phyloP scores from a whole-genome alignment of 2,329 filamentous ascomycete species.

The Sclerotinia borealis region DNA sequence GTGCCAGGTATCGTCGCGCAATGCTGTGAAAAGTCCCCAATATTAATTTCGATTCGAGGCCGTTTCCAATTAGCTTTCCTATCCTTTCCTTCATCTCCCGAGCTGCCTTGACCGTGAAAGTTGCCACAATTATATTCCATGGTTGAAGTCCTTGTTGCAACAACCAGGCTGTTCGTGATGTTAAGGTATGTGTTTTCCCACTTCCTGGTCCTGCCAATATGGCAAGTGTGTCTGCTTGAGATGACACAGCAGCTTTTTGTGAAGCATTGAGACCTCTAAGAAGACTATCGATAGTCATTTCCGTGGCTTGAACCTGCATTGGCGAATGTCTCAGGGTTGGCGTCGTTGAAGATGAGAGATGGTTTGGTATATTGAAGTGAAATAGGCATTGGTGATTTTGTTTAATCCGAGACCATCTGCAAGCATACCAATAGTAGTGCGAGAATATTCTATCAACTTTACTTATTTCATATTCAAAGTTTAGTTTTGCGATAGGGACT shows the following conservation, averaged over 20 bases:
- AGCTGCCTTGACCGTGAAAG: slow-evolving; percentile 94
- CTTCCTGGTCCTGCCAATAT: slow-evolving; percentile 64
- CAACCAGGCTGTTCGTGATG: slow-evolving; percentile 85
- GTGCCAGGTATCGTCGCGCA: slow-evolving; percentile 72
- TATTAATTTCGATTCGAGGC: slow-evolving; percentile 68
- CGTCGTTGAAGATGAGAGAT: neutral
- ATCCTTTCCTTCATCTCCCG: slow-evolving; percentile 90
- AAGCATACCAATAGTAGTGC: neutral
- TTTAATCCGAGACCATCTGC: neutral
- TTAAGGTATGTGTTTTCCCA: slow-evolving; percentile 94
- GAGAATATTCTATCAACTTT: neutral
- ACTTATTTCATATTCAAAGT: neutral
- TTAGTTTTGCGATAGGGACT: neutral
- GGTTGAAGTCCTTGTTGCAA: slow-evolving; percentile 69
- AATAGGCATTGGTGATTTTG: neutral
- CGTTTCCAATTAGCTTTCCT: slow-evolving; percentile 70
- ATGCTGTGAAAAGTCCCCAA: slow-evolving; percentile 96
- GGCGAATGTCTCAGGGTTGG: neutral
- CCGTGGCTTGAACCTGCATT: neutral
- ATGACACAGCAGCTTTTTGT: slow-evolving; percentile 59
- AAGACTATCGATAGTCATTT: slow-evolving; percentile 34
- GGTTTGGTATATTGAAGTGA: neutral
- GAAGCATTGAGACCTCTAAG: slow-evolving; percentile 58
- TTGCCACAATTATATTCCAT: slow-evolving; percentile 88
- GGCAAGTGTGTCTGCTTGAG: slow-evolving; percentile 49